Conservation (phyloP, 129 eudicot species). For the Lactuca saligna region DNA sequence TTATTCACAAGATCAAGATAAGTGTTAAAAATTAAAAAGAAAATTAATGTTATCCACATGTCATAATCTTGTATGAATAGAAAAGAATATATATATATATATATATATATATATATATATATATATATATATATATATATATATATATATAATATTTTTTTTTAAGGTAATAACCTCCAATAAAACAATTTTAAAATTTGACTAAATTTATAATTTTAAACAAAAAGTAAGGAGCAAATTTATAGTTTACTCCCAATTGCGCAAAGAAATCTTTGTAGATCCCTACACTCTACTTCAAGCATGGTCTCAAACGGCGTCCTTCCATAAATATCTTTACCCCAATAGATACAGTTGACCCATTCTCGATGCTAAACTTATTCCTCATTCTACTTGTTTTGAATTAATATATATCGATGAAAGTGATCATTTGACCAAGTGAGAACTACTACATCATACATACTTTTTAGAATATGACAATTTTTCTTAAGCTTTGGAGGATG, state of each 20-base stretch:
- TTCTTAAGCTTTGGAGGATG: background rate
- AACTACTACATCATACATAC: background rate
- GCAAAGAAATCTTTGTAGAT: background rate
- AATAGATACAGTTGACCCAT: background rate
- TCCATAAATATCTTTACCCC: slow-evolving; percentile 14
- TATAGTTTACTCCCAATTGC: background rate
- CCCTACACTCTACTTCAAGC: background rate
- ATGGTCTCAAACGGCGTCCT: slow-evolving; percentile 34
- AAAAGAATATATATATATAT: too few species aligned
- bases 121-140: too few species aligned
- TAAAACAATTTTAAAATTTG: too few species aligned
- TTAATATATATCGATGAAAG: background rate
- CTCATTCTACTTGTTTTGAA: too few species aligned
- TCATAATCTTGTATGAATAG: too few species aligned
- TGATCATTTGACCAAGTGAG: background rate
- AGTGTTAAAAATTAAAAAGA: too few species aligned
- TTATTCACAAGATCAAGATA: too few species aligned
- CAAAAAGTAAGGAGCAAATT: too few species aligned
- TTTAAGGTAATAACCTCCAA: too few species aligned
- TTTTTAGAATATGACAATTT: background rate
- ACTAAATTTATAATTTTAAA: background rate
- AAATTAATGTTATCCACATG: too few species aligned
- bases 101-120: too few species aligned
- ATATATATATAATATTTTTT: too few species aligned
- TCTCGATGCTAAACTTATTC: background rate